Base-by-base conservation (phyloP, 1,284 basidiomycete species). In the Somion occarium region DNA sequence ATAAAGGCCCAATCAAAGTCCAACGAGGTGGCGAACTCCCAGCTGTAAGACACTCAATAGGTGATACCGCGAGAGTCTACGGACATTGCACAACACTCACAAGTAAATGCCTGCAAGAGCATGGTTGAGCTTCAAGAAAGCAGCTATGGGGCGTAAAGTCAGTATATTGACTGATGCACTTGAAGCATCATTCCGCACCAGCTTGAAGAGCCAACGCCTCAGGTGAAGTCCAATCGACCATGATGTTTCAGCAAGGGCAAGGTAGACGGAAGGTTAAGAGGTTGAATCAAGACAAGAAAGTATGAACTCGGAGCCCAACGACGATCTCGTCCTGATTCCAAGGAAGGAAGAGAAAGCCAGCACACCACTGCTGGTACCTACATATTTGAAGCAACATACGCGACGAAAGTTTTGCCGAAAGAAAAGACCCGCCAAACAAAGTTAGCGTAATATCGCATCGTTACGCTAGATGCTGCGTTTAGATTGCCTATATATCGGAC, bases 1-100 rank as follows among this genome's bases (percentile, higher is more conserved):
- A 88, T 56, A 61, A 80, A 83, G 53, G 77, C 70, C 79, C 80
- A 86, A 60, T 88, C 85, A 58, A 87, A 88, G 53, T 76, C 67
- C 49, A 88, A 67, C n/a, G 84, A 85, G n/a, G 78, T 79, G 58
- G 78, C 72, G 69, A 80, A 64, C 52, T 69, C 68, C 68, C 68
- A 69, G 49, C 67, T 69, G 49, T 25, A 34, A 27, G 18, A 44
- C 38, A 23, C 11, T 23, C n/a, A 19, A 47, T 46, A 52, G 48
- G 44, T 51, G 11, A 53, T 42, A 20, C 46, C 44, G 38, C 42
- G 53, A n/a, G 37, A 43, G 20, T 34, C 48, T 13, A 38, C 19
- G 45, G 23, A 39, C n/a, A 20, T 22, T 44, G 44, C 46, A 42
- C n/a, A 18, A 22, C 19, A 42, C 20, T 18, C 19, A 22, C 39